Evolutionary conservation across 495 filamentous ascomycete species (phyloP), one percentile per base, ranked within the genome.

Genomic region (Penicillium cosmopolitanum): DNA sequence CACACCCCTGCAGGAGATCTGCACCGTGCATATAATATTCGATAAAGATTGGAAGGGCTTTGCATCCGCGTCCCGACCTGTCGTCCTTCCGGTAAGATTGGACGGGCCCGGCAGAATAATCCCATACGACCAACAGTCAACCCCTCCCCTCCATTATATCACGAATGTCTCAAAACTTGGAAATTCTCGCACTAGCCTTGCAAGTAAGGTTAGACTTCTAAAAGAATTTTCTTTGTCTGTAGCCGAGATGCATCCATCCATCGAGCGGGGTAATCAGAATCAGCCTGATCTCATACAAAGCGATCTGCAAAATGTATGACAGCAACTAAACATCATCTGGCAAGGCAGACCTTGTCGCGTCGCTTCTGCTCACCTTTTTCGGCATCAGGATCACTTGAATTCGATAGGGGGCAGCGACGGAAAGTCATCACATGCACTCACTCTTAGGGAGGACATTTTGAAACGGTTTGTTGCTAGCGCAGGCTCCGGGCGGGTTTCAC

Each of bases 1-100:
- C 38, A 55, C 55, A 64, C 55, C 67, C 66, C 64, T 69, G 64
- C 55, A 60, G 57, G n/a, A 11, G 67, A 67, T 65, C 64, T 62
- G 56, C 67, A 46, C 16, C 52, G 16, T 63, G 61, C 67, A 69
- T 65, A 38, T 35, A 25, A 34, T 50, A 51, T 58, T 55, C 15
- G 52, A 58, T 33, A 8, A 40, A 59, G 51, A 67, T 67, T 69
- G 61, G 64, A 60, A 53, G 58, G 61, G 4, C 31, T 25, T 55
- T 28, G 33, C 35, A 38, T 54, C 55, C 53, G 58, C 34, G 6
- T 18, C 21, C 16, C 46, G 46, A 25, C 46, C 23, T 25, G 21
- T 28, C 46, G 46, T 28, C 46, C 21, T 12, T 25, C 21, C 2
- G 46, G 11, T 25, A n/a, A 23, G 4, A 25, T 31, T 25, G n/a